Percentiles rank a stretch among this genome's conserved stretches.
These are phyloP conservation scores for Sporothrix humicola DNA, from an alignment of 2,329 filamentous ascomycete species.

Conservation along the genomic window DNA sequence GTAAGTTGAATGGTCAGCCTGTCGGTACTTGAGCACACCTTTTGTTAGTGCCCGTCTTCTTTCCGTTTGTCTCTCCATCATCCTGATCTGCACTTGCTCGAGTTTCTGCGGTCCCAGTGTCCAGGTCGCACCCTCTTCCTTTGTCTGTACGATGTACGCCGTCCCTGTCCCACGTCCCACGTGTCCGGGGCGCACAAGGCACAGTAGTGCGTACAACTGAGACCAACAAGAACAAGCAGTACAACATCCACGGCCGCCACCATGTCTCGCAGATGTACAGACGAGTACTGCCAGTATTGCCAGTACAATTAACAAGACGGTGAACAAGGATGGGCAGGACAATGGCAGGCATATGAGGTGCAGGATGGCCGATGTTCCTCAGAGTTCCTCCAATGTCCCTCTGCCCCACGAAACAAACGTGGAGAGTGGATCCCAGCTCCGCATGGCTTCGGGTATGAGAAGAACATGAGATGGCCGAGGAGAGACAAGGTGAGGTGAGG, in stretches of 20 bases:
- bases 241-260: neutral
- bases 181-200: constrained; percentile 5
- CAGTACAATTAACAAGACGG: neutral
- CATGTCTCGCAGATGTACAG: neutral
- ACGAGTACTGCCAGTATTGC: no score
- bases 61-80: neutral
- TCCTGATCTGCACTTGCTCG: constrained; percentile 15
- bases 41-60: neutral
- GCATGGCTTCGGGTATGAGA: neutral
- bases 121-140: no score
- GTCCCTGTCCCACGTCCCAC: neutral
- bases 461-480: neutral
- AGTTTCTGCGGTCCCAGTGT: no score
- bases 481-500: neutral
- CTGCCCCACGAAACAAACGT: neutral
- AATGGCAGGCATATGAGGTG: no score
- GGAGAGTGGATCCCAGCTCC: constrained; percentile 3
- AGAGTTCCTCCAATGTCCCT: no score
- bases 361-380: no score
- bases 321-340: neutral
- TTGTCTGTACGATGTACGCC: no score
- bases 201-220: no score
- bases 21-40: neutral
- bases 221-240: no score
- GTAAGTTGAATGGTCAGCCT: constrained; percentile 19